Conservation (phyloP, 441 rosid species). For the Omphalea diandra region DNA sequence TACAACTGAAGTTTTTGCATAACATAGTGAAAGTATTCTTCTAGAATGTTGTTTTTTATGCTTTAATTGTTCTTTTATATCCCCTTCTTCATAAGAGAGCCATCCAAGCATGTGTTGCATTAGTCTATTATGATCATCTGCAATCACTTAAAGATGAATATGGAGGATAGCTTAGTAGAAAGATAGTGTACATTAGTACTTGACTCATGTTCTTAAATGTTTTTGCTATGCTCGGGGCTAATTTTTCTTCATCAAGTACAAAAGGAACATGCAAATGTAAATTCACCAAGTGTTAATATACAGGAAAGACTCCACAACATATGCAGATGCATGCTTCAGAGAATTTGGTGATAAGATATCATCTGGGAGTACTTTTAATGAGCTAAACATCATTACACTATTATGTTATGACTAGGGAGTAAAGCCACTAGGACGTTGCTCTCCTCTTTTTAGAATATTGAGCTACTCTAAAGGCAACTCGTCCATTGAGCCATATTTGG, state of each 20-base stretch:
- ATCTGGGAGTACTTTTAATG: slow-evolving; percentile 58
- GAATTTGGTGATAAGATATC: slow-evolving; percentile 61
- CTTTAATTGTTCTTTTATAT: neutral
- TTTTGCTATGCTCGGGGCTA: neutral
- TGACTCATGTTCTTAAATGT: neutral
- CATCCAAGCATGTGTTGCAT: slow-evolving; percentile 63
- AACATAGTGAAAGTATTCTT: neutral
- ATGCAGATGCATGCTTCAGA: slow-evolving; percentile 64
- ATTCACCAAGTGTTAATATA: slow-evolving; percentile 16
- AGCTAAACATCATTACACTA: slow-evolving; percentile 42
- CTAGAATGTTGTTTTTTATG: neutral
- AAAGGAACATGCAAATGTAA: neutral
- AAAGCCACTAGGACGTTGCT: slow-evolving; percentile 49
- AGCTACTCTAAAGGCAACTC: slow-evolving; percentile 57
- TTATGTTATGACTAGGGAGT: slow-evolving; percentile 45
- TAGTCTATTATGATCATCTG: slow-evolving; percentile 58
- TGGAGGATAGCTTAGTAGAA: slow-evolving; percentile 55
- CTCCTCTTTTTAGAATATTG: slow-evolving; percentile 25
- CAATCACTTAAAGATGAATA: slow-evolving; percentile 75
- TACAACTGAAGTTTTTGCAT: too few species aligned
- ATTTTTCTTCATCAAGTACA: neutral
- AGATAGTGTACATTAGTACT: slow-evolving; percentile 43
- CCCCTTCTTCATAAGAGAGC: slow-evolving; percentile 30
- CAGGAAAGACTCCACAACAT: slow-evolving; percentile 62
- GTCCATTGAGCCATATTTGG: slow-evolving; percentile 60